phyloP scores from a whole-genome alignment of 129 eudicot species.

The Arctium lappa region DNA sequence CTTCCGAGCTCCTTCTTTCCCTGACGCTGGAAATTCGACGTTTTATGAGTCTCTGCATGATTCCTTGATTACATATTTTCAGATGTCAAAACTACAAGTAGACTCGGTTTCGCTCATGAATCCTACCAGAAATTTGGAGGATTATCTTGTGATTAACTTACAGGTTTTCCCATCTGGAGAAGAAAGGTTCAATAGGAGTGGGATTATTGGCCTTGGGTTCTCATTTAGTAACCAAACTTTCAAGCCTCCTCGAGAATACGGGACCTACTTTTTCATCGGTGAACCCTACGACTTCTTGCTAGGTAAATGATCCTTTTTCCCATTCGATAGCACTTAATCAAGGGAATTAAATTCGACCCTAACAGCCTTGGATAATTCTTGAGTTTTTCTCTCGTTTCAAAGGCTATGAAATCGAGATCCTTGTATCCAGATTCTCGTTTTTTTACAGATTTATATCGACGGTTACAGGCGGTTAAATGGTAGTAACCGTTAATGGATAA shows the following conservation, averaged over 20 bases:
- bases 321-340: neutral
- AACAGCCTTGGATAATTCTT: no score
- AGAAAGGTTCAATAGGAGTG: constrained; percentile 53
- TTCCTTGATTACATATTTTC: constrained; percentile 28
- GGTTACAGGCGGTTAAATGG: no score
- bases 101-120: constrained; percentile 53
- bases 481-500: no score
- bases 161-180: constrained; percentile 60
- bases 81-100: constrained; percentile 39
- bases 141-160: constrained; percentile 47
- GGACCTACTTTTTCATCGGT: constrained; percentile 58
- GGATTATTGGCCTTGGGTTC: constrained; percentile 45
- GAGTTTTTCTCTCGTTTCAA: no score
- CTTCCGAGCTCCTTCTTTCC: constrained; percentile 74
- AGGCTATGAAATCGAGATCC: no score
- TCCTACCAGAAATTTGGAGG: constrained; percentile 39
- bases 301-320: constrained; percentile 33
- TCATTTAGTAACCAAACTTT: constrained; percentile 65
- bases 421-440: no score
- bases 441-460: no score
- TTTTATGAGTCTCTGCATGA: constrained; percentile 30
- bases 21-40: constrained; percentile 40
- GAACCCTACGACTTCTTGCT: constrained; percentile 34
- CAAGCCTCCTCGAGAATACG: constrained; percentile 50
- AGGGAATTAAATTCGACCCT: no score